Base-by-base conservation (phyloP, 2,329 filamentous ascomycete genomes). In the Lachnellula hyalina region DNA sequence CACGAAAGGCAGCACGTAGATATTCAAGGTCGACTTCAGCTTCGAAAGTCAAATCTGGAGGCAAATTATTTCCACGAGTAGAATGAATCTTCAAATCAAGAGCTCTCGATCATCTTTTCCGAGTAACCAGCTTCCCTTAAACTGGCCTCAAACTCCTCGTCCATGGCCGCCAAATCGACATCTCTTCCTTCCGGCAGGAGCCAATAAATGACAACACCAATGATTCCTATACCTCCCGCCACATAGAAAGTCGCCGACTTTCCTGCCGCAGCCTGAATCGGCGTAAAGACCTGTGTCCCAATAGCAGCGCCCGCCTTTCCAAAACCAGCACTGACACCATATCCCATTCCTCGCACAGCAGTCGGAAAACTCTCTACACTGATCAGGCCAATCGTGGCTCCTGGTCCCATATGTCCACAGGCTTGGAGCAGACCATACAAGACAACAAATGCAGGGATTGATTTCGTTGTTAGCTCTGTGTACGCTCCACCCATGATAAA, bases 341-440 rank as follows among this genome's bases (percentile, higher is more conserved):
- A 71, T 0, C 65, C 65, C 61, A 69, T 65, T 0, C 68, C 67
- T 2, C 70, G 63, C 49, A 72, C 62, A 1, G 67, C 66, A 0
- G 69, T 72, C 0, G 70, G 67, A 25, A 68, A 72, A 4, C 60
- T 59, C 52, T 72, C 70, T 0, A 63, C 63, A 2, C 64, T 67
- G 23, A 70, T 68, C 5, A 72, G 45, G 0, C 68, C 68, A 34
- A 71, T 70, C 0, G 67, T 71, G 0, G 67, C 66, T 0, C 70
- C 70, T 0, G 70, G 70, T 0, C 70, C 70, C 65, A 71, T 65
- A 25, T 72, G 66, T 0, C 70, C 69, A 19, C 68, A 64, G 0
- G 63, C 64, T 40, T 70, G 68, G 6, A 71, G 45, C 2, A 71
- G 51, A 1, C 68, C 68, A 45, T 71, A 71, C 2, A 72, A 52